Conservation (phyloP, 208 protist genomes). For the Crithidia sp. region DNA sequence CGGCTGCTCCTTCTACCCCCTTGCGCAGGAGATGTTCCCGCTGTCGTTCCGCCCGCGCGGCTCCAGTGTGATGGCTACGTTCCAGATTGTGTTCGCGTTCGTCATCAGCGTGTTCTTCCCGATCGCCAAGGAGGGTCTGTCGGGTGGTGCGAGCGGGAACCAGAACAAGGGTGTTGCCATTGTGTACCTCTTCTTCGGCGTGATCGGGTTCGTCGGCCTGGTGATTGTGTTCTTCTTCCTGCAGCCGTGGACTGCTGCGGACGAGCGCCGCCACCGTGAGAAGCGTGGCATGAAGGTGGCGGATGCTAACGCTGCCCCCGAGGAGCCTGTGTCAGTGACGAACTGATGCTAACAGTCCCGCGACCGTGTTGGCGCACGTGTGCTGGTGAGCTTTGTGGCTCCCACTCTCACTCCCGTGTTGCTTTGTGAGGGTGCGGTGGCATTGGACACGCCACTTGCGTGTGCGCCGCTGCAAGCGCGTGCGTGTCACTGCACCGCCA, state of each 20-base stretch:
- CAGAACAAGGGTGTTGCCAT: conserved; percentile 85
- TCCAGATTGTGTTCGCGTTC: conserved; percentile 84
- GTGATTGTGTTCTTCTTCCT: conserved; percentile 76
- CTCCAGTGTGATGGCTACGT: conserved; percentile 58
- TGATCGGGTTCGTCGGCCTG: conserved; percentile 73
- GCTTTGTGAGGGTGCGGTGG: too few species aligned
- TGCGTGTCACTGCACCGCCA: too few species aligned
- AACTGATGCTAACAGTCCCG: background rate
- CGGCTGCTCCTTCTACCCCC: conserved; percentile 78
- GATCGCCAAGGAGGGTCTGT: conserved; percentile 70
- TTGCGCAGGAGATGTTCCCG: conserved; percentile 83
- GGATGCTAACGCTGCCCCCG: background rate
- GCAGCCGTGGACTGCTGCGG: conserved; percentile 54
- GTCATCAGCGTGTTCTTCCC: conserved; percentile 88
- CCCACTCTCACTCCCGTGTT: background rate
- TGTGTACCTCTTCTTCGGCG: conserved; percentile 82
- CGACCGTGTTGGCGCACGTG: background rate
- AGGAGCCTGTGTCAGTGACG: background rate
- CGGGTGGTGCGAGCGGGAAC: conserved; percentile 70
- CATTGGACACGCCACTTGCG: too few species aligned
- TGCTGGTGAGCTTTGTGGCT: background rate
- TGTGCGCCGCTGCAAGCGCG: too few species aligned
- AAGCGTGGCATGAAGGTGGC: background rate
- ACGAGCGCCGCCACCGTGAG: conserved; percentile 13
- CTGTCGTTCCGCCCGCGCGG: conserved; percentile 69